Conservation (phyloP, 31 red algal species). For the Bonnemaisonia californica region DNA sequence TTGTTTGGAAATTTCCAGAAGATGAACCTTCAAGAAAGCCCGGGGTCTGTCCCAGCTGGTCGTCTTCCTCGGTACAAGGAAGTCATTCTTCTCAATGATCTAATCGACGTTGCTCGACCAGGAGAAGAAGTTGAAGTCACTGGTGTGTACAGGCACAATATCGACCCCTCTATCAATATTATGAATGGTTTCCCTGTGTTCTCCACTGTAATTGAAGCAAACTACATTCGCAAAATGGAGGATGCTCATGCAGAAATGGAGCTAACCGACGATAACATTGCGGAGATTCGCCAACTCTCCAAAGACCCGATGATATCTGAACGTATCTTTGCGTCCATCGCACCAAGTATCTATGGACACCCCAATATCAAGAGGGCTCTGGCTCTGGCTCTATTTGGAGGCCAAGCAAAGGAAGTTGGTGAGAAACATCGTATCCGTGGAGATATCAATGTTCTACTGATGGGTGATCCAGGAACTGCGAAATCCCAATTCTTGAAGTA, state of each 20-base stretch:
- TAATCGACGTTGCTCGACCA: slow-evolving; percentile 89
- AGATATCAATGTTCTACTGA: slow-evolving; percentile 95
- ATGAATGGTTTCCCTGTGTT: slow-evolving; percentile 98
- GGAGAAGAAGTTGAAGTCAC: slow-evolving; percentile 98
- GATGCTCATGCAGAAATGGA: slow-evolving; percentile 82
- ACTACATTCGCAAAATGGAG: slow-evolving; percentile 93
- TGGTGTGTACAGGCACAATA: slow-evolving; percentile 91
- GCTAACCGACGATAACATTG: slow-evolving; percentile 95
- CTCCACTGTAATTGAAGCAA: slow-evolving; percentile 96
- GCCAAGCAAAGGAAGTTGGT: slow-evolving; percentile 97
- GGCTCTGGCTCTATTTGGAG: slow-evolving; percentile 95
- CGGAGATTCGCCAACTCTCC: slow-evolving; percentile 77
- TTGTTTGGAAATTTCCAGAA: slow-evolving; percentile 98
- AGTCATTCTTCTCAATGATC: slow-evolving; percentile 88
- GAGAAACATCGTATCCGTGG: slow-evolving; percentile 98
- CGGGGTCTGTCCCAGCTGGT: slow-evolving; percentile 94
- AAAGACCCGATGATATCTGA: slow-evolving; percentile 86
- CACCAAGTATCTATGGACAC: slow-evolving; percentile 98
- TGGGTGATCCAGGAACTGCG: slow-evolving; percentile 99
- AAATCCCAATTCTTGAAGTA: slow-evolving; percentile 99
- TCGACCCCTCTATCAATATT: slow-evolving; percentile 91
- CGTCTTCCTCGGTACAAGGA: slow-evolving; percentile 98
- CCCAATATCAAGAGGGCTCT: slow-evolving; percentile 93
- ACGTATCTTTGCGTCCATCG: slow-evolving; percentile 91
- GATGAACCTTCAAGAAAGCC: slow-evolving; percentile 93